Percentiles rank a stretch among this genome's conserved stretches.
Conservation (phyloP, 768 basidiomycete species). For the Boletus eberwhitei region DNA sequence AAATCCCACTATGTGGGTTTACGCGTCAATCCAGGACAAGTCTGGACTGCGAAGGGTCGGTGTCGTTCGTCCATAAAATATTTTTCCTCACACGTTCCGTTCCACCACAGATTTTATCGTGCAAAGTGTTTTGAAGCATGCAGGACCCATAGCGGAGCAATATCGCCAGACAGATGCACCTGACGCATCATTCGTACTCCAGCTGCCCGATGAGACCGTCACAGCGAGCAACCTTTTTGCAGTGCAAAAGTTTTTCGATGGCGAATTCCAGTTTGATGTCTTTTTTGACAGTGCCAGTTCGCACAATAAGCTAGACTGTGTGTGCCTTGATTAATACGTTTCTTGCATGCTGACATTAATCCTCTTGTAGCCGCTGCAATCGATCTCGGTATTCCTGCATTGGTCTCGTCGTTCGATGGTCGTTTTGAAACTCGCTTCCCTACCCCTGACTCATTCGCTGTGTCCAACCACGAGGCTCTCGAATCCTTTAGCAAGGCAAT, state of each 20-base stretch:
- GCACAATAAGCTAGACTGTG: constrained; percentile 63
- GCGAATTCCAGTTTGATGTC: constrained; percentile 85
- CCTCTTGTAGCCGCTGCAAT: constrained; percentile 51
- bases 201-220: constrained; percentile 70
- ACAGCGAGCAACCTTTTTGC: constrained; percentile 78
- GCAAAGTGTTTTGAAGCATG: constrained; percentile 55
- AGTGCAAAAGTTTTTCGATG: constrained; percentile 83
- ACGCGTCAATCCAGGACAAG: constrained; percentile 52
- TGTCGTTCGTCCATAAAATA: background rate
- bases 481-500: constrained; percentile 80
- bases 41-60: constrained; percentile 87
- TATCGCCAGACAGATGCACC: constrained; percentile 56
- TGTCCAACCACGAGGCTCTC: constrained; percentile 46
- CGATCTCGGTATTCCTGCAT: constrained; percentile 65
- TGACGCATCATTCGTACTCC: constrained; percentile 77
- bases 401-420: constrained; percentile 55
- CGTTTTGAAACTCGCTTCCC: constrained; percentile 75
- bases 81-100: background rate
- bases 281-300: constrained; percentile 78
- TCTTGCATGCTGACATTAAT: background rate
- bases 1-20: constrained; percentile 71
- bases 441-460: constrained; percentile 51
- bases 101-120: constrained; percentile 53
- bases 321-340: constrained; percentile 22
- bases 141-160: constrained; percentile 49